phyloP scores from a whole-genome alignment of 2,329 filamentous ascomycete genomes.

The Fusarium musae region DNA sequence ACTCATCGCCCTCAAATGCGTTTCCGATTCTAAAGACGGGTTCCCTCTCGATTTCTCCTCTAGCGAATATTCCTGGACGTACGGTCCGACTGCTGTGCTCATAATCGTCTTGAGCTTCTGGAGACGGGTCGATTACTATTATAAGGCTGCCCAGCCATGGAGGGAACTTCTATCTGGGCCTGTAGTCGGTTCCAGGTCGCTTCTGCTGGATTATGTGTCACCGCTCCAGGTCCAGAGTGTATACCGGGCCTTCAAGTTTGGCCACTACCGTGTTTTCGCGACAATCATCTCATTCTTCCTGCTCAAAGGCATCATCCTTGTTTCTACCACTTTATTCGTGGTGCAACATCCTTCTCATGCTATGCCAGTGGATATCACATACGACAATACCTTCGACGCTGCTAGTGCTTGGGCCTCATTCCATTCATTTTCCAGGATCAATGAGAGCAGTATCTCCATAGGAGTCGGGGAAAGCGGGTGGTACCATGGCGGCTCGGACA shows the following conservation, averaged over 20 bases:
- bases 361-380: not conserved
- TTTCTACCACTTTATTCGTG: not conserved
- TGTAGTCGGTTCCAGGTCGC: fast-evolving
- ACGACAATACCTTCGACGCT: not conserved
- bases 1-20: not conserved
- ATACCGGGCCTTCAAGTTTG: fast-evolving
- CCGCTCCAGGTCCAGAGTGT: not conserved
- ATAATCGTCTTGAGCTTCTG: not conserved
- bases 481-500: not conserved
- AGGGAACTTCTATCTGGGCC: not conserved
- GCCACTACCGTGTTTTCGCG: not conserved
- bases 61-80: not conserved
- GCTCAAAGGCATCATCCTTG: not conserved
- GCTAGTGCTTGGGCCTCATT: not conserved
- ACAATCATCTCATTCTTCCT: fast-evolving
- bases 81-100: not conserved
- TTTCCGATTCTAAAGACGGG: fast-evolving
- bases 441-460: too few relatives aligned
- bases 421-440: not conserved
- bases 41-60: not conserved
- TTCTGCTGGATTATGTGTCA: not conserved
- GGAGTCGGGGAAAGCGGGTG: too few relatives aligned
- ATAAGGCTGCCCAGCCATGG: not conserved
- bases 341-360: not conserved
- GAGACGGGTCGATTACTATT: not conserved